phyloP scores from a whole-genome alignment of 208 protist genomes.

The Leishmania lainsoni region DNA sequence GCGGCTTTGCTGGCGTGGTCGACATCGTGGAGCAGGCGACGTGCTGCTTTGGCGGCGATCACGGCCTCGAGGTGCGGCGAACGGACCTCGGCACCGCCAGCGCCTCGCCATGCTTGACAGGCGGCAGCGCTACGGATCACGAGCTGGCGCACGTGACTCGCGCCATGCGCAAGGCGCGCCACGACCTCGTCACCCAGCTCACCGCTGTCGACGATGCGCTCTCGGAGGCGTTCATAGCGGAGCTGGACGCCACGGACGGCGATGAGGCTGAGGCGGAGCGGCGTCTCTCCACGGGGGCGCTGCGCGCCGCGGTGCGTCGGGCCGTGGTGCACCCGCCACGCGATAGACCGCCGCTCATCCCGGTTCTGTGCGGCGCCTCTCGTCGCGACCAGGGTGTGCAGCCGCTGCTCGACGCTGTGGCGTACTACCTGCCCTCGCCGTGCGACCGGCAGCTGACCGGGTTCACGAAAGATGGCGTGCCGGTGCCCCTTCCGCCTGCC shows the following conservation, averaged over 20 bases:
- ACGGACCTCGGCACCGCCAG: conserved; percentile 6
- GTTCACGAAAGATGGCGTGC: conserved; percentile 40
- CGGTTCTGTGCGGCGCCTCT: conserved; percentile 92
- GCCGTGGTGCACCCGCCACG: conserved; percentile 40
- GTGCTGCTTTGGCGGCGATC: conserved; percentile 63
- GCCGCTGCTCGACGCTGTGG: conserved; percentile 90
- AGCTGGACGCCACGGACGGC: conserved; percentile 68
- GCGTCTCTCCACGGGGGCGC: conserved; percentile 45
- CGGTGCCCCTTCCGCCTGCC: conserved; percentile 50
- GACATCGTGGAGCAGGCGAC: conserved; percentile 84
- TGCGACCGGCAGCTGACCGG: conserved; percentile 67
- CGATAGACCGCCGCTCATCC: conserved; percentile 49
- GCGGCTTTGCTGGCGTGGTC: conserved; percentile 81
- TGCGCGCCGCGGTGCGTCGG: conserved; percentile 71
- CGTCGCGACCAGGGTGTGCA: conserved; percentile 92
- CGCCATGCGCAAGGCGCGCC: conserved; percentile 41
- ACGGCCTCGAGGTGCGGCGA: conserved; percentile 50
- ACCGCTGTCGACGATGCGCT: conserved; percentile 69
- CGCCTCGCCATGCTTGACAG: not conserved
- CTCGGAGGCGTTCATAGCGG: conserved; percentile 65
- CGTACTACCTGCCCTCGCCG: conserved; percentile 94
- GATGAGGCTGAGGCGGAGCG: conserved; percentile 74
- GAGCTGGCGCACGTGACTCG: conserved; percentile 55
- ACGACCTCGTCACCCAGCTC: conserved; percentile 68
- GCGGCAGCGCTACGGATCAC: not conserved